phyloP scores from a whole-genome alignment of 169 alveolate species.

The Perkinsus chesapeaki region DNA sequence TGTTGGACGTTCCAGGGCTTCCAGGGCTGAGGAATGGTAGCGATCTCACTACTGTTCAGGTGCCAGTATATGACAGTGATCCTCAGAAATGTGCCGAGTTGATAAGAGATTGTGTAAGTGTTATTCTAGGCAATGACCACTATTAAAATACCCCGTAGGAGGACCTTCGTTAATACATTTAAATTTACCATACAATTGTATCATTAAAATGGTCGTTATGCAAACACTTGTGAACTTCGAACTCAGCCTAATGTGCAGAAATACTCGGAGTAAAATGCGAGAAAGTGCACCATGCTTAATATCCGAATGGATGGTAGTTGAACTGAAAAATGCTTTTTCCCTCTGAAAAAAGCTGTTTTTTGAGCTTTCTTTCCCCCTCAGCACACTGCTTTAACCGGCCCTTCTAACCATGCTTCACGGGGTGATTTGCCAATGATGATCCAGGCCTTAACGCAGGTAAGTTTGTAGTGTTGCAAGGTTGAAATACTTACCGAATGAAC shows the following conservation, averaged over 20 bases:
- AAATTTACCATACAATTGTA: too few relatives aligned
- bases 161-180: too few relatives aligned
- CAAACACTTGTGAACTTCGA: too few relatives aligned
- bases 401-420: neutral
- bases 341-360: neutral
- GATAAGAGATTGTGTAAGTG: neutral
- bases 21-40: too few relatives aligned
- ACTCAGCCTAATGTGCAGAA: too few relatives aligned
- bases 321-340: neutral
- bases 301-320: too few relatives aligned
- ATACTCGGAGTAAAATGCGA: too few relatives aligned
- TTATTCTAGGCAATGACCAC: neutral
- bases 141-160: neutral
- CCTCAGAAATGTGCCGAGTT: neutral
- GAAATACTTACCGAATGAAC: neutral
- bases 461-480: too few relatives aligned
- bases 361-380: neutral
- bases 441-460: neutral
- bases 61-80: neutral
- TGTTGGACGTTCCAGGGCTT: too few relatives aligned
- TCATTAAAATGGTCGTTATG: too few relatives aligned
- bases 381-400: neutral
- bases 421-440: neutral
- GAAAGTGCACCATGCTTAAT: too few relatives aligned
- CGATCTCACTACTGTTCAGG: too few relatives aligned